Base-by-base conservation (phyloP, 2,329 filamentous ascomycete genomes). In the Thielaviopsis ethacetica region DNA sequence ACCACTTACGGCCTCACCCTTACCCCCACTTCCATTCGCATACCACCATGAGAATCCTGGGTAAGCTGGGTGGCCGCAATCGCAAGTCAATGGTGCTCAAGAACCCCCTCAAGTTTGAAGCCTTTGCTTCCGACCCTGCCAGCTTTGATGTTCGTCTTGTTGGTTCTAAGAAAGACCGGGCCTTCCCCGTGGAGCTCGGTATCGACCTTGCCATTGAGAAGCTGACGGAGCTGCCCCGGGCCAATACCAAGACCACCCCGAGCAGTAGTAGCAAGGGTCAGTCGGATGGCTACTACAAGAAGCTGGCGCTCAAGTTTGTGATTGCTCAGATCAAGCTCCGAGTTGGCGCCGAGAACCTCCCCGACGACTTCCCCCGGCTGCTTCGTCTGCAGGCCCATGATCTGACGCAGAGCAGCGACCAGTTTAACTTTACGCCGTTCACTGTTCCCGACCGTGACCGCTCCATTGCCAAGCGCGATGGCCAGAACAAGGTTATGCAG, bases 1-100 rank as follows among this genome's bases (percentile, higher is more conserved):
- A 96, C 63, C 94, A 98, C 69, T 78, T 99, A 50, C 87, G 86
- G 65, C 94, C 93, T 7, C 85, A 91, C 63, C 93, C 93, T 0
- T 95, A 98, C 70, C 95, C 87, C 66, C 94, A 98, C 70, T 95
- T 96, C 70, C 91, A 97, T 67, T 88, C 94, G 0, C 93, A 99
- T 68, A 97, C 93, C 0, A 97, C 93, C 0, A 95, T 98, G 84
- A 80, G 93, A 53, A 98, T 99, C 60, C 78, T 99, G 1, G 93
- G 93, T 15, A 98, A 99, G 70, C 80, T 99, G 13, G 93, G 94
- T 53, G 93, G 93, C 7, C 83, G 93, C 26, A 99, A 98, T 66
- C 78, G 94, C 41, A 96, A 95, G 67, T 98, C 95, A 70, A 85
- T 97, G 74, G 95, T 87, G 5, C 87, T 90, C 54, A 88, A 91